Base-by-base conservation (phyloP, 169 alveolate species). In the Plasmodium inui region DNA sequence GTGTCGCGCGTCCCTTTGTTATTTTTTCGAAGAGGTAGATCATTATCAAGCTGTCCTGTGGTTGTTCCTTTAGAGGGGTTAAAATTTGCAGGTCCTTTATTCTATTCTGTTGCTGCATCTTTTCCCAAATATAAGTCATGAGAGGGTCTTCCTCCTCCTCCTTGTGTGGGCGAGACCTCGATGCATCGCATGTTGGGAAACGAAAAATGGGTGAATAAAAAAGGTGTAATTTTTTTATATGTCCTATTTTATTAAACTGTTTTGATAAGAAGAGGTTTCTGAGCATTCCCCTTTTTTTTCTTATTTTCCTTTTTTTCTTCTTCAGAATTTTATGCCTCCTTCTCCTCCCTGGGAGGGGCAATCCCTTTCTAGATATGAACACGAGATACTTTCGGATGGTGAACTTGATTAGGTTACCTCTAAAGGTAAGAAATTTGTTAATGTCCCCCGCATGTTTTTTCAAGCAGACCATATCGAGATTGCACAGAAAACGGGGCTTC, bases 201-300 rank as follows among this genome's bases (percentile, higher is more conserved):
- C 39, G 39, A 67, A 67, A 67, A 67, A 19, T 9, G 41, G 76
- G 37, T 26, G 76, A 67, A 26, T 67, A 67, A 19, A 22, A 8
- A 67, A 9, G 6, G 37, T n/a, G 39, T 30, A 28, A 41, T 81
- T 41, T 81, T 26, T 80, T 39, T 46, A 46, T 50, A 50, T 46
- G 34, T 50, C 34, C 37, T 32, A 37, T 70, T 83, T 83, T 83
- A 19, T 28, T 83, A 32, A 83, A 67, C 50, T 70, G 44, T 41
- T 22, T 83, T 34, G n/a, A 39, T 83, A 83, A 83, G 28, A 83
- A 83, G 22, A 83, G 26, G 0, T 37, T 83, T 83, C 61, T 37
- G 8, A 83, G 14, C 2, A 83, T 10, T 14, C 50, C 73, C 26
- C 83, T 39, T 22, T 41, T 41, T 34, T 67, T 67, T 22, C 37